phyloP scores from a whole-genome alignment of 2,329 filamentous ascomycete species.

The Basipetospora chlamydospora region DNA sequence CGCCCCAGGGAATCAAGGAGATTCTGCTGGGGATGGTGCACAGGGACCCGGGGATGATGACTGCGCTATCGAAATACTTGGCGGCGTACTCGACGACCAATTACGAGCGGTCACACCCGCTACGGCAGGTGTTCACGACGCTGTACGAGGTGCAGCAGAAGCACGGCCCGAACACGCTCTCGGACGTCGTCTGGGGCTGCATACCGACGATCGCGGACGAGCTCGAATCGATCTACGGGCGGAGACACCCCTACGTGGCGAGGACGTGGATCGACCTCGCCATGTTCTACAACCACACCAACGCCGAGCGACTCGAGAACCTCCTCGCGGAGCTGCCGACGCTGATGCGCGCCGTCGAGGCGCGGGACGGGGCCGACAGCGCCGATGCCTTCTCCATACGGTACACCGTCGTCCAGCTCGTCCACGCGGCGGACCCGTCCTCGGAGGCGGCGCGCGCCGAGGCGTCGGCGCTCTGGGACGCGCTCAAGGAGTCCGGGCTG shows the following conservation, averaged over 20 bases:
- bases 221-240: constrained; percentile 27
- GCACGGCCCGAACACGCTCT: constrained; percentile 26
- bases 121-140: constrained; percentile 26
- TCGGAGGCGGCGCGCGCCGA: constrained; percentile 20
- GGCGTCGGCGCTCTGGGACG: constrained; percentile 22
- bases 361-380: constrained; percentile 17
- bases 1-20: constrained; percentile 27
- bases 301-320: constrained; percentile 21
- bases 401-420: constrained; percentile 25
- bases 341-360: constrained; percentile 21
- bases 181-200: constrained; percentile 26
- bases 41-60: constrained; percentile 28
- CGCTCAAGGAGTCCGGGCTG: constrained; percentile 19
- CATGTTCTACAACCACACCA: constrained; percentile 22
- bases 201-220: constrained; percentile 27
- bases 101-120: constrained; percentile 25
- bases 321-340: constrained; percentile 22
- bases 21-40: constrained; percentile 28
- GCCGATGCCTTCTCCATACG: constrained; percentile 23
- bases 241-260: constrained; percentile 27
- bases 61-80: constrained; percentile 29
- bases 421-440: constrained; percentile 20
- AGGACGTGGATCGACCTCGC: constrained; percentile 27
- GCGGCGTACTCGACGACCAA: constrained; percentile 28
- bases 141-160: constrained; percentile 30